These are phyloP conservation scores for Orbilia blumenaviensis DNA, from an alignment of 2,329 filamentous ascomycete genomes.

Conservation along the genomic window DNA sequence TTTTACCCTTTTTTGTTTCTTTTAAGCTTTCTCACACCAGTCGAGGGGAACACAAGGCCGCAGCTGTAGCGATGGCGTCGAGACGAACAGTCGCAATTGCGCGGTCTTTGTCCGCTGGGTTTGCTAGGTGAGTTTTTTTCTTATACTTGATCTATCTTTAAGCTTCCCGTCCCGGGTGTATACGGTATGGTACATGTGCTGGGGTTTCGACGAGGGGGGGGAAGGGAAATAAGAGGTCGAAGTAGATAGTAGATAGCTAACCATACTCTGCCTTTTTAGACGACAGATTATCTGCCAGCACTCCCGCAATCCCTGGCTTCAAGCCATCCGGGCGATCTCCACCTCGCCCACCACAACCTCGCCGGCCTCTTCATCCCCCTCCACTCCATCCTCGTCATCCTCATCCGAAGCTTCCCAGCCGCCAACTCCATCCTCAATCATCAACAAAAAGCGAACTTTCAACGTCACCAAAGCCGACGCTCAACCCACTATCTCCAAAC, in stretches of 20 bases:
- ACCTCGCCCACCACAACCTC: constrained; percentile 16
- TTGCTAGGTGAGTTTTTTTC: constrained; percentile 31
- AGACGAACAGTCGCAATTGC: constrained; percentile 45
- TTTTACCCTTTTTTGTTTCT: background rate
- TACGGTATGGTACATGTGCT: no score
- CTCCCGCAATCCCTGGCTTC: constrained; percentile 44
- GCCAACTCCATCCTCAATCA: constrained; percentile 3
- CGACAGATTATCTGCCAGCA: constrained; percentile 38
- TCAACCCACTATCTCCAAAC: constrained; percentile 56
- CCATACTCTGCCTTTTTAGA: background rate
- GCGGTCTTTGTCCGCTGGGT: constrained; percentile 43
- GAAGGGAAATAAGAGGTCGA: no score
- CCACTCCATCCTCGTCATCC: constrained; percentile 5
- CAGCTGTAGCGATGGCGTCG: constrained; percentile 36
- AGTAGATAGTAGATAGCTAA: background rate
- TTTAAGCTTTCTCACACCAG: constrained; percentile 5
- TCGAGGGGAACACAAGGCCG: constrained; percentile 5
- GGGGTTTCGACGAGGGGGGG: no score
- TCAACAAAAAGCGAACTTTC: constrained; percentile 55
- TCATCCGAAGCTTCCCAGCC: background rate
- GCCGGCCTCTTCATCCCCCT: background rate
- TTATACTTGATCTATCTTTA: no score
- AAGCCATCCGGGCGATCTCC: constrained; percentile 46
- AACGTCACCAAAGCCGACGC: constrained; percentile 58
- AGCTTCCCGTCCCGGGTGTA: no score